Conservation (phyloP, 2,329 filamentous ascomycete genomes). For the Xylaria hypoxylon region DNA sequence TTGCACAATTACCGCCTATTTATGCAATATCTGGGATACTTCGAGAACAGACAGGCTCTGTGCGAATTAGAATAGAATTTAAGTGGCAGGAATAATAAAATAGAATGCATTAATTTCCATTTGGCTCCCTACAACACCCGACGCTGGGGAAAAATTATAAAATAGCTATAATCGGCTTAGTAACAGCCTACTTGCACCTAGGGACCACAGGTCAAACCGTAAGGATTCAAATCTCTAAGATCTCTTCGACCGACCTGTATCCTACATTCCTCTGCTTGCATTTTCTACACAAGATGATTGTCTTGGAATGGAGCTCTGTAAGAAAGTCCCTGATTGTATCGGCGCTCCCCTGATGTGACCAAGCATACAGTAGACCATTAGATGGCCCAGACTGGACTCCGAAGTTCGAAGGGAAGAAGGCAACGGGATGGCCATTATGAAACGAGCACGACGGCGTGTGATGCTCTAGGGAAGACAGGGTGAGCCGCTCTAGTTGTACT, state of each 20-base stretch:
- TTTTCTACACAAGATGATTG: slow-evolving; percentile 39
- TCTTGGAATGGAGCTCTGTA: slow-evolving; percentile 40
- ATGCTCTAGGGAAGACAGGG: slow-evolving; percentile 37
- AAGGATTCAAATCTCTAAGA: slow-evolving; percentile 24
- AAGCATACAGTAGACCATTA: slow-evolving; percentile 37
- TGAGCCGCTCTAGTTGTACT: slow-evolving; percentile 34
- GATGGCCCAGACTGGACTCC: slow-evolving; percentile 38
- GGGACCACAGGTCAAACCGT: no score
- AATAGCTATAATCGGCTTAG: neutral
- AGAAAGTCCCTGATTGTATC: slow-evolving; percentile 39
- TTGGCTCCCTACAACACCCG: neutral
- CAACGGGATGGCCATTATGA: slow-evolving; percentile 41
- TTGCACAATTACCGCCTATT: neutral
- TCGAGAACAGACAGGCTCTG: neutral
- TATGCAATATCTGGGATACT: neutral
- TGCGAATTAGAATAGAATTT: neutral
- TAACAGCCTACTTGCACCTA: neutral
- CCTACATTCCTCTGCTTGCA: slow-evolving; percentile 41
- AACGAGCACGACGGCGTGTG: slow-evolving; percentile 36
- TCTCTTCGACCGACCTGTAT: slow-evolving; percentile 41
- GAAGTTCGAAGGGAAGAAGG: slow-evolving; percentile 38
- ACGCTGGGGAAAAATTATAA: neutral
- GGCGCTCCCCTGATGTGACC: slow-evolving; percentile 35
- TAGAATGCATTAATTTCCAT: neutral
- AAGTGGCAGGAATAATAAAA: neutral